Conservation (phyloP, 140 eudicot species). For the Senecio squalidus region DNA sequence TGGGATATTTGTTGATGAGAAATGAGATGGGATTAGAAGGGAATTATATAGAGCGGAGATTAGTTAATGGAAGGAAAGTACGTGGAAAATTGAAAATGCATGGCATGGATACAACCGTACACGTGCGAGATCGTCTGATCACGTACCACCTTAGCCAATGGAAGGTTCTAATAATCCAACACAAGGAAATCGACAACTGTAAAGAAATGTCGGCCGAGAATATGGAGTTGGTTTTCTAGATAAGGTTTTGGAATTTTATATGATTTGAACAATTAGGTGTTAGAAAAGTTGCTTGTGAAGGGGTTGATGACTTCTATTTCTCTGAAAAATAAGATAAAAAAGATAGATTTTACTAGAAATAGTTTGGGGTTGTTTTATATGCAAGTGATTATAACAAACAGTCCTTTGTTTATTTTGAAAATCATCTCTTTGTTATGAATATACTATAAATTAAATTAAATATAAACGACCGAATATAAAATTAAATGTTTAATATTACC, state of each 20-base stretch:
- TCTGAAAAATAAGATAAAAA: no score
- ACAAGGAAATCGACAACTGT: constrained; percentile 20
- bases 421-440: no score
- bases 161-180: neutral
- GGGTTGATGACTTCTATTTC: no score
- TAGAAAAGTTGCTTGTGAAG: no score
- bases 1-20: constrained; percentile 20
- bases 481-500: no score
- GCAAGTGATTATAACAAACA: no score
- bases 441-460: no score
- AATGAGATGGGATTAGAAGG: neutral
- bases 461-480: no score
- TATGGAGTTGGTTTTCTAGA: constrained; percentile 22
- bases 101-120: constrained; percentile 23
- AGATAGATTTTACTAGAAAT: no score
- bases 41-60: constrained; percentile 8
- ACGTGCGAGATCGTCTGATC: constrained; percentile 23
- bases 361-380: no score
- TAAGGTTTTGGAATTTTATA: neutral
- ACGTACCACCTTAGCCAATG: constrained; percentile 18
- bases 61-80: constrained; percentile 1
- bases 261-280: no score
- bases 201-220: constrained; percentile 22
- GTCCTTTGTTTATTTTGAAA: no score
- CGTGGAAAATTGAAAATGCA: constrained; percentile 21